Conservation (phyloP, 495 filamentous ascomycete species). For the Xylaria nigripes region DNA sequence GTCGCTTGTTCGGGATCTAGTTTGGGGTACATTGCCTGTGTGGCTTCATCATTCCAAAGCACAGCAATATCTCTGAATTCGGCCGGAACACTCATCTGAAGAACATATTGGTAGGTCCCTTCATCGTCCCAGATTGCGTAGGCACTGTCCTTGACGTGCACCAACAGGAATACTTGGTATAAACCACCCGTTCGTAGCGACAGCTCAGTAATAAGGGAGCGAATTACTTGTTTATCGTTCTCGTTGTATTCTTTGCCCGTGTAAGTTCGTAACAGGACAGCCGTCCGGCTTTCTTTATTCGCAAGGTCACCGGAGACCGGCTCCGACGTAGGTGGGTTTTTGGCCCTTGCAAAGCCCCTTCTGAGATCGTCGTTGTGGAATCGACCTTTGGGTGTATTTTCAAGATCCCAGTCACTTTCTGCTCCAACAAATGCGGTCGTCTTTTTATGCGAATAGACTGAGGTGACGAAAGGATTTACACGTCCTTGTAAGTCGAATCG, state of each 20-base stretch:
- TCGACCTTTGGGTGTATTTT: conserved; percentile 5
- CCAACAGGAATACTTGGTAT: conserved; percentile 67
- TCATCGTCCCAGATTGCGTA: conserved; percentile 48
- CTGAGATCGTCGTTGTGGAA: conserved; percentile 6
- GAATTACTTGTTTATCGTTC: conserved; percentile 62
- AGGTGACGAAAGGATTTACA: conserved; percentile 25
- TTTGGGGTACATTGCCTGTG: conserved; percentile 51
- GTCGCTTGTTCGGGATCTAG: conserved; percentile 32
- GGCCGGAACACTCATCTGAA: conserved; percentile 48
- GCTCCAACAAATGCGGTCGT: conserved; percentile 5
- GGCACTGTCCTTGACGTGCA: conserved; percentile 58
- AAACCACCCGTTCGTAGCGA: conserved; percentile 64
- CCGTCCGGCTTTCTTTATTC: conserved; percentile 47
- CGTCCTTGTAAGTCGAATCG: conserved; percentile 41
- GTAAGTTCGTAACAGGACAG: conserved; percentile 61
- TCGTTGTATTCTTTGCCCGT: conserved; percentile 59
- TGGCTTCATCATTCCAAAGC: conserved; percentile 55
- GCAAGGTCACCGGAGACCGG: conserved; percentile 11
- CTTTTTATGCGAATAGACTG: conserved; percentile 21
- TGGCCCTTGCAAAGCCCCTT: conserved; percentile 4
- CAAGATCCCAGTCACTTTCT: conserved; percentile 4
- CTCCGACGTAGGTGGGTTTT: conserved; percentile 6
- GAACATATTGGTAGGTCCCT: conserved; percentile 43
- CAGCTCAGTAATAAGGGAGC: conserved; percentile 66
- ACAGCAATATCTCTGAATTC: conserved; percentile 62